Percentiles rank a stretch among this genome's conserved stretches.
phyloP scores from a whole-genome alignment of 1,139 yeast species.

The Blastobotrys serpentis region DNA sequence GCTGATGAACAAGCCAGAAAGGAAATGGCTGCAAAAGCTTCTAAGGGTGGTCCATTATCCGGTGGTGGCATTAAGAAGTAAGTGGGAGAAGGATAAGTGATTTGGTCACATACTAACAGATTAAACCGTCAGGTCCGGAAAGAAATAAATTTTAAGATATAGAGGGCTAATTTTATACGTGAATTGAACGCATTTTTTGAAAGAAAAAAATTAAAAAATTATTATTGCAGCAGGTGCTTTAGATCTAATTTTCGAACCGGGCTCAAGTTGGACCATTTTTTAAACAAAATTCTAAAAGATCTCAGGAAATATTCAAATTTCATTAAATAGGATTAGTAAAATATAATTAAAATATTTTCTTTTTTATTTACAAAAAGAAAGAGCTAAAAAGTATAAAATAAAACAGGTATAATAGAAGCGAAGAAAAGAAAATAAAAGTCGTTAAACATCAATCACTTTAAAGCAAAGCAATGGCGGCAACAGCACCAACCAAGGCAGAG shows the following conservation, averaged over 20 bases:
- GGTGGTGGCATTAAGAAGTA: slow-evolving; percentile 95
- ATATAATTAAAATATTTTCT: too few species aligned
- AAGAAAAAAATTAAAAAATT: too few species aligned
- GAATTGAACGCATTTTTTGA: neutral
- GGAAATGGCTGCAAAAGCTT: slow-evolving; percentile 83
- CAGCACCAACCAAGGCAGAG: slow-evolving; percentile 12
- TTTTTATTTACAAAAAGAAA: neutral
- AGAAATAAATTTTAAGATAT: slow-evolving; percentile 23
- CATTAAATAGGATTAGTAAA: too few species aligned
- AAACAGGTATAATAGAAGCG: slow-evolving; percentile 3
- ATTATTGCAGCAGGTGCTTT: too few species aligned
- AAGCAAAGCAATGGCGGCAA: slow-evolving; percentile 16
- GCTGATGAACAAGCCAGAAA: slow-evolving; percentile 93
- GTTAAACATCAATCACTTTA: slow-evolving; percentile 9
- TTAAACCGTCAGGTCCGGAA: slow-evolving; percentile 30
- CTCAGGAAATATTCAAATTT: too few species aligned
- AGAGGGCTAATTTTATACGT: neutral
- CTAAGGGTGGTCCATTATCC: slow-evolving; percentile 84
- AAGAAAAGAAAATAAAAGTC: slow-evolving; percentile 8
- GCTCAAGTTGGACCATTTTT: too few species aligned
- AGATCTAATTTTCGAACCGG: too few species aligned
- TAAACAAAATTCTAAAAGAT: too few species aligned
- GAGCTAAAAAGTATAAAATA: neutral
- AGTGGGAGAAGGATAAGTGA: slow-evolving; percentile 14
- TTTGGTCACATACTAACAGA: neutral